These are phyloP conservation scores for Hypoxylon perforatum DNA, from an alignment of 495 filamentous ascomycete genomes.

Conservation along the genomic window DNA sequence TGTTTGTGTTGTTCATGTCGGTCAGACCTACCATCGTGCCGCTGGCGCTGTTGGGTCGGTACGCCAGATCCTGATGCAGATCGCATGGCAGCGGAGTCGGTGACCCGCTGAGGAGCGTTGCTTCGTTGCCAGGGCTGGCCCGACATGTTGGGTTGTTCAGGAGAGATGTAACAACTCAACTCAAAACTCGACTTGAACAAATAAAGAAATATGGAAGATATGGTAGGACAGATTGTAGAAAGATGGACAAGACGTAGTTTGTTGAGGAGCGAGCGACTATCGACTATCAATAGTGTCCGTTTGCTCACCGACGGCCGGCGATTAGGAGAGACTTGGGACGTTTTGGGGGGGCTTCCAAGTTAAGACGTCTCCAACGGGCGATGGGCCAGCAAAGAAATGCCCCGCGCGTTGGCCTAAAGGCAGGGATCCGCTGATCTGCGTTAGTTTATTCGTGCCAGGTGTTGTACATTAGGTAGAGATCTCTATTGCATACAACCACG, in stretches of 20 bases:
- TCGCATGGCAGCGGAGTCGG: slow-evolving; percentile 29
- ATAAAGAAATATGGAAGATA: slow-evolving; percentile 8
- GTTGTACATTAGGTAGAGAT: slow-evolving; percentile 20
- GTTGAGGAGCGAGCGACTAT: slow-evolving; percentile 9
- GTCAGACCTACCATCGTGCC: slow-evolving; percentile 43
- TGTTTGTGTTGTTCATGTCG: slow-evolving; percentile 9
- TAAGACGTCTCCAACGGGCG: slow-evolving; percentile 23
- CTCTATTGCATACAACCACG: neutral
- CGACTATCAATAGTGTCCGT: slow-evolving; percentile 12
- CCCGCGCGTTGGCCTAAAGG: slow-evolving; percentile 21
- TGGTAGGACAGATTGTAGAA: slow-evolving; percentile 3
- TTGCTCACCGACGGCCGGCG: slow-evolving; percentile 25
- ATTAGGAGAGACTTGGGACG: slow-evolving; percentile 17
- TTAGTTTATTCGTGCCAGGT: slow-evolving; percentile 44
- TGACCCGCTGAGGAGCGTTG: slow-evolving; percentile 30
- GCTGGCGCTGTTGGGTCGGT: slow-evolving; percentile 40
- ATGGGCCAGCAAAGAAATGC: slow-evolving; percentile 33
- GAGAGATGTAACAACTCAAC: neutral
- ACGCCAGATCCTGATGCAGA: slow-evolving; percentile 28
- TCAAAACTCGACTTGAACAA: too few species aligned
- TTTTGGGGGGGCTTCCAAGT: slow-evolving; percentile 1
- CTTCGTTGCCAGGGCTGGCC: slow-evolving; percentile 33
- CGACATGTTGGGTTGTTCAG: slow-evolving; percentile 35
- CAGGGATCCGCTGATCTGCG: slow-evolving; percentile 37
- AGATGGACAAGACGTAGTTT: slow-evolving; percentile 2